Evolutionary conservation across 768 basidiomycete species (phyloP).

Genomic region (Cystobasidiopsis lactophilus): DNA sequence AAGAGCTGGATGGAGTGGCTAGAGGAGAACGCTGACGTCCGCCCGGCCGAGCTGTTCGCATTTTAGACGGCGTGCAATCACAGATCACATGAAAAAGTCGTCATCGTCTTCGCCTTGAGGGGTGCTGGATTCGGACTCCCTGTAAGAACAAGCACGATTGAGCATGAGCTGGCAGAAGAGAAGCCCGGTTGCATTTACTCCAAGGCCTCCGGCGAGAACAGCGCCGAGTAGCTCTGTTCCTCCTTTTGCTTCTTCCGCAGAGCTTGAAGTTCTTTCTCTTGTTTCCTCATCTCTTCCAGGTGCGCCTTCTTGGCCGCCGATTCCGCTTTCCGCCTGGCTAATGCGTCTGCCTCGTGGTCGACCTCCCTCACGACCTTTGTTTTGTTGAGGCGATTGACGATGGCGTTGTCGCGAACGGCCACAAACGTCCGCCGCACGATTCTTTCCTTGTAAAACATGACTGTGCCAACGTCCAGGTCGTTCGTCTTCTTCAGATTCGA

Average conservation of each 20-base stretch:
- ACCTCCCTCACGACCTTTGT: constrained; percentile 53
- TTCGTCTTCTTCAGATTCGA: constrained; percentile 95
- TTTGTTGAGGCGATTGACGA: constrained; percentile 83
- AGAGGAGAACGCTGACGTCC: constrained; percentile 70
- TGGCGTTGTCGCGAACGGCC: constrained; percentile 55
- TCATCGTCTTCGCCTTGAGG: background rate
- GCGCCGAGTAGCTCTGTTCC: background rate
- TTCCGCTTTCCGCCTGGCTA: background rate
- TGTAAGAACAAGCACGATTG: too few species aligned
- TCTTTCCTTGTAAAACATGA: constrained; percentile 83
- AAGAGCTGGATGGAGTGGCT: constrained; percentile 82
- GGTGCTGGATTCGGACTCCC: too few species aligned
- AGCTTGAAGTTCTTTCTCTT: background rate
- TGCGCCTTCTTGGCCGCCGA: background rate
- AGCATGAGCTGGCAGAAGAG: too few species aligned
- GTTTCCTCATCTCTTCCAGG: background rate
- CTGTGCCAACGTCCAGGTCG: constrained; percentile 90
- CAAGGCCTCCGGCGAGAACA: background rate
- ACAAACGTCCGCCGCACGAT: constrained; percentile 66
- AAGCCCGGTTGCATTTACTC: background rate
- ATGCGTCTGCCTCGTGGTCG: background rate
- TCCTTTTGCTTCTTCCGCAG: background rate
- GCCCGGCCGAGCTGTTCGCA: constrained; percentile 20
- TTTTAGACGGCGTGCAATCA: background rate
- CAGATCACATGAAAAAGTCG: background rate